Evolutionary conservation across 768 basidiomycete species (phyloP).

Genomic region (Tephrocybe sp.): DNA sequence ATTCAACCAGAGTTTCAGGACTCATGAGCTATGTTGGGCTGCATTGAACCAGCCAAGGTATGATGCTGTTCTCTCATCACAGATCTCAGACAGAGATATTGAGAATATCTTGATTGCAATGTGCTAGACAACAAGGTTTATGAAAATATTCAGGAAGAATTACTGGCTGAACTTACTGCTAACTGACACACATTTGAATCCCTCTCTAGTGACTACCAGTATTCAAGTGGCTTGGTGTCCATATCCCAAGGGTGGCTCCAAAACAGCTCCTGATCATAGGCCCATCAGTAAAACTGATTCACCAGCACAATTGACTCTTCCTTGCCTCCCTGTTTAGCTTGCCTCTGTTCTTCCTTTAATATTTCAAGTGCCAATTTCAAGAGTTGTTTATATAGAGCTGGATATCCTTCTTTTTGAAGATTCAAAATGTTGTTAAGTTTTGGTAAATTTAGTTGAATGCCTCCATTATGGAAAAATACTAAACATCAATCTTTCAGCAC

Average conservation of each 20-base stretch:
- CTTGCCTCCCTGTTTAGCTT: background rate
- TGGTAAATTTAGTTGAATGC: no score
- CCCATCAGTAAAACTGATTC: slow-evolving; percentile 18
- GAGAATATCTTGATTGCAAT: no score
- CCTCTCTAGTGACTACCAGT: slow-evolving; percentile 18
- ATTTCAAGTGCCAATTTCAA: background rate
- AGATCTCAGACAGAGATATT: no score
- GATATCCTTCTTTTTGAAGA: background rate
- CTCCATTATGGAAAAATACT: no score
- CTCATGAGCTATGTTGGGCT: background rate
- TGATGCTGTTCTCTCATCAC: no score
- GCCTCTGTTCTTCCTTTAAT: background rate
- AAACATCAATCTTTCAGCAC: no score
- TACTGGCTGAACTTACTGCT: no score
- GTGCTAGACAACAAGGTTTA: no score
- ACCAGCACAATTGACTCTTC: slow-evolving; percentile 7
- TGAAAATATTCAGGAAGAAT: no score
- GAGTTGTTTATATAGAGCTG: no score
- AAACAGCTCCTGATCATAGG: slow-evolving; percentile 22
- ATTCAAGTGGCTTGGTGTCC: slow-evolving; percentile 18
- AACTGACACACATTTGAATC: no score
- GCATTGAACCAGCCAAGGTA: background rate
- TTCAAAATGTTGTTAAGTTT: background rate
- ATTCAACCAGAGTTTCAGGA: no score
- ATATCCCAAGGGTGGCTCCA: slow-evolving; percentile 9